Conservation (phyloP, 2,329 filamentous ascomycete species). For the Xylaria sp. region DNA sequence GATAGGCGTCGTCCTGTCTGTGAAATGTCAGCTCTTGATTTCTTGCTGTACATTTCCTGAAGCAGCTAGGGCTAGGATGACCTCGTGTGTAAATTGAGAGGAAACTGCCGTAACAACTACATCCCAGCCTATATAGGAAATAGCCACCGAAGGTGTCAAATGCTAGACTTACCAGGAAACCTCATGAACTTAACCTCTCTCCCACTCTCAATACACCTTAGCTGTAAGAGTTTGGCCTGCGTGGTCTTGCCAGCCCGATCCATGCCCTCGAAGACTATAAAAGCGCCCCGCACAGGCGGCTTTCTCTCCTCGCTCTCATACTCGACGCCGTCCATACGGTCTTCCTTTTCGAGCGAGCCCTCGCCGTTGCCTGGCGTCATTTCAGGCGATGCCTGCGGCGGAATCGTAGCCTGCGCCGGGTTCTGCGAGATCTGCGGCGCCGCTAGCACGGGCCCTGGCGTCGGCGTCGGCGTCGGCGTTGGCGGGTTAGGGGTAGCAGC, state of each 20-base stretch:
- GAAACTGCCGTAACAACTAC: background rate
- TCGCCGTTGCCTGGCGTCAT: slow-evolving; percentile 24
- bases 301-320: slow-evolving; percentile 27
- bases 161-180: slow-evolving; percentile 63
- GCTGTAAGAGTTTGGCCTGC: slow-evolving; percentile 78
- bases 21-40: slow-evolving; percentile 14
- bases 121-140: background rate
- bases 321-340: slow-evolving; percentile 42
- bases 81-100: no score
- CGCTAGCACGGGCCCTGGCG: slow-evolving; percentile 41
- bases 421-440: slow-evolving; percentile 46
- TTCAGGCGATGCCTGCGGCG: slow-evolving; percentile 33
- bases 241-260: slow-evolving; percentile 94
- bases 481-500: slow-evolving; percentile 18
- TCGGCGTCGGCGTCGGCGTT: slow-evolving; percentile 27
- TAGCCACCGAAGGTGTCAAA: background rate
- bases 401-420: slow-evolving; percentile 44
- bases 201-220: slow-evolving; percentile 62
- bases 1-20: slow-evolving; percentile 85
- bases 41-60: background rate
- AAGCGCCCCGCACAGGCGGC: slow-evolving; percentile 67
- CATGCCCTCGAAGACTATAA: slow-evolving; percentile 88
- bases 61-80: background rate
- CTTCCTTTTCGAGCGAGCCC: slow-evolving; percentile 34
- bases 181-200: slow-evolving; percentile 64